Base-by-base conservation (phyloP, 2,329 filamentous ascomycete genomes). In the Zymoseptoria pseudotritici region DNA sequence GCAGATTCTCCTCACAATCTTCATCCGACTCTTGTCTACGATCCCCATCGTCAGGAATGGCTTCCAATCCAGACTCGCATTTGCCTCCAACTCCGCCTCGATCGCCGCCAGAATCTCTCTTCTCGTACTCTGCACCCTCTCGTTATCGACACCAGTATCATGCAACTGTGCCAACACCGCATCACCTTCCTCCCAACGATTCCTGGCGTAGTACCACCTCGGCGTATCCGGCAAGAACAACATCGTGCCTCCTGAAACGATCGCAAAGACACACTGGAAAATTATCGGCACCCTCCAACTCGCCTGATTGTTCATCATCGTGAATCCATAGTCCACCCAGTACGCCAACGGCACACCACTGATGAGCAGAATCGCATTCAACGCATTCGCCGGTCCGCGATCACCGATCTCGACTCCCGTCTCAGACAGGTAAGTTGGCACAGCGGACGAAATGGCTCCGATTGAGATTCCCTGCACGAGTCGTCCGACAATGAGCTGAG, bases 391-490 rank as follows among this genome's bases (percentile, higher is more conserved):
- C 7, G 59, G 61, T 8, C 61, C 61, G n/a, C 61, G 54, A 26
- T 63, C 61, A 49, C 57, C 57, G 22, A 60, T 62, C 54, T 63
- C 57, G 2, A 63, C 54, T 13, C 57, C 57, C 3, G 61, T 63
- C 78, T 62, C 54, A 73, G 79, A 65, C 73, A 79, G 67, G 78
- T 77, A 19, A 72, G 76, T 61, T 76, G 77, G 76, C 73, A 61
- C 53, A 6, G 65, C 65, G 13, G 61, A 54, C 1, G 65, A 66
- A 54, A 65, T 66, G 22, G 59, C 54, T n/a, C 66, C 69, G 19
- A 81, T 81, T 2, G 79, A 79, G 10, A 82, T 74, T 9, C 79
- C 78, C 1, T 74, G 71, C 7, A 77, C 67, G 46, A 81, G 74
- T 13, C 79, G 58, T 10, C 79, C 79, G 19, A 79, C 75, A 57